Conservation (phyloP, 805 yeast species). For the Huiozyma sinensis region DNA sequence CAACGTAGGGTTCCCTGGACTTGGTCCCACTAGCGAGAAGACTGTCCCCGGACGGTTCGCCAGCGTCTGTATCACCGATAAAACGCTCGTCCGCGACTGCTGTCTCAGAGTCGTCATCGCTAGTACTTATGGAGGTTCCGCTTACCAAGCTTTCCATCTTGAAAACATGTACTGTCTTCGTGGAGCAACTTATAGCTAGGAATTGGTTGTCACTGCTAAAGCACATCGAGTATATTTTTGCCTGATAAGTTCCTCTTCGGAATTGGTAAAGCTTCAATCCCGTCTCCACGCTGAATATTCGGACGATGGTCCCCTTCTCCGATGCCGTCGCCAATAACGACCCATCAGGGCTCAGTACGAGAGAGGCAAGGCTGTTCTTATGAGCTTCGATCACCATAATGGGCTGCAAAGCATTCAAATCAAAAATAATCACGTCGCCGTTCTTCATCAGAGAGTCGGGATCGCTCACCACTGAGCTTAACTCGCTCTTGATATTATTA, state of each 20-base stretch:
- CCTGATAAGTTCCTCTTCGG: slow-evolving; percentile 75
- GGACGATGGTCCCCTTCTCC: slow-evolving; percentile 64
- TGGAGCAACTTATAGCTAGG: slow-evolving; percentile 75
- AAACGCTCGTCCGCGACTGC: slow-evolving; percentile 15
- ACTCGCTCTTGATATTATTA: slow-evolving; percentile 3
- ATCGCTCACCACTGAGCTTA: background rate
- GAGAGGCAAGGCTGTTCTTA: slow-evolving; percentile 53
- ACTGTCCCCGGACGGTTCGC: background rate
- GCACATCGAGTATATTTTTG: slow-evolving; percentile 63
- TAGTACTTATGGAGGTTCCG: slow-evolving; percentile 2
- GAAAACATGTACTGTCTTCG: slow-evolving; percentile 90
- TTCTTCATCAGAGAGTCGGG: slow-evolving; percentile 22
- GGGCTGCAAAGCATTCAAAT: slow-evolving; percentile 51
- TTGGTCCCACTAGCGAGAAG: slow-evolving; percentile 1
- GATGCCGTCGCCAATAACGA: slow-evolving; percentile 61
- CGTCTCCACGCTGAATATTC: slow-evolving; percentile 54
- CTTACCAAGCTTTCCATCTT: slow-evolving; percentile 35
- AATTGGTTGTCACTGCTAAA: slow-evolving; percentile 63
- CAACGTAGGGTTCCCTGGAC: slow-evolving; percentile 45
- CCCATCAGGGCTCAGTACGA: slow-evolving; percentile 57
- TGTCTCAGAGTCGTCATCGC: slow-evolving; percentile 16
- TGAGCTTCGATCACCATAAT: slow-evolving; percentile 65
- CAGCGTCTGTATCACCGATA: slow-evolving; percentile 1
- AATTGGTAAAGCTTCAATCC: slow-evolving; percentile 55
- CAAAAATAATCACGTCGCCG: slow-evolving; percentile 62